Evolutionary conservation across 2,329 filamentous ascomycete species (phyloP).

Genomic region (Aspergillus sp.): DNA sequence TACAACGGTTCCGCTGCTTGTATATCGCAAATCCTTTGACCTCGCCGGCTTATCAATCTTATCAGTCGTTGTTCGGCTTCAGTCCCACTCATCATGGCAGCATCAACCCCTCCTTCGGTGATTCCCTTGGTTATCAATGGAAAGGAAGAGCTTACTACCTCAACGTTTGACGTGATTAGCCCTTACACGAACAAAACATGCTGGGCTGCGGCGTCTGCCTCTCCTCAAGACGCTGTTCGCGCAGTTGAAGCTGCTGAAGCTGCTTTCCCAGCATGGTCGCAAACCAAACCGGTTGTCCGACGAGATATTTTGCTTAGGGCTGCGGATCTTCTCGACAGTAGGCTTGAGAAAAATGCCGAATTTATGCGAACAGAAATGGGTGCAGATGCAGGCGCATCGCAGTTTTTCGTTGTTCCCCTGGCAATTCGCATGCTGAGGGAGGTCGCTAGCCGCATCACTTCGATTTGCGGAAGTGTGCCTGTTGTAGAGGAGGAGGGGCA

Average conservation of each 20-base stretch:
- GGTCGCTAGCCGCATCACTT: constrained; percentile 6
- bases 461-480: constrained; percentile 5
- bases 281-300: constrained; percentile 58
- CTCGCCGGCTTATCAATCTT: no score
- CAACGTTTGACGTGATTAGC: constrained; percentile 49
- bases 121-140: constrained; percentile 42
- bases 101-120: constrained; percentile 13
- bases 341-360: constrained; percentile 40
- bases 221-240: constrained; percentile 39
- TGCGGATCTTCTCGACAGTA: constrained; percentile 53
- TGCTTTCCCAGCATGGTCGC: constrained; percentile 68
- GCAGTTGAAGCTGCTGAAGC: constrained; percentile 44
- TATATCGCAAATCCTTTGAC: background rate
- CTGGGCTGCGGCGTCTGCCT: constrained; percentile 55
- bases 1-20: background rate
- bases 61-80: no score
- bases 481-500: constrained; percentile 1
- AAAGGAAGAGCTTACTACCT: constrained; percentile 28
- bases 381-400: constrained; percentile 57
- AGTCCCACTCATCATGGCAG: constrained; percentile 1
- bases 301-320: constrained; percentile 70
- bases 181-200: constrained; percentile 54
- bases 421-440: constrained; percentile 44
- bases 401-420: constrained; percentile 23
- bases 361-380: constrained; percentile 58